Evolutionary conservation across 768 basidiomycete genomes (phyloP), one percentile per base, ranked within the genome.

Genomic region (Leccinum variicolor): DNA sequence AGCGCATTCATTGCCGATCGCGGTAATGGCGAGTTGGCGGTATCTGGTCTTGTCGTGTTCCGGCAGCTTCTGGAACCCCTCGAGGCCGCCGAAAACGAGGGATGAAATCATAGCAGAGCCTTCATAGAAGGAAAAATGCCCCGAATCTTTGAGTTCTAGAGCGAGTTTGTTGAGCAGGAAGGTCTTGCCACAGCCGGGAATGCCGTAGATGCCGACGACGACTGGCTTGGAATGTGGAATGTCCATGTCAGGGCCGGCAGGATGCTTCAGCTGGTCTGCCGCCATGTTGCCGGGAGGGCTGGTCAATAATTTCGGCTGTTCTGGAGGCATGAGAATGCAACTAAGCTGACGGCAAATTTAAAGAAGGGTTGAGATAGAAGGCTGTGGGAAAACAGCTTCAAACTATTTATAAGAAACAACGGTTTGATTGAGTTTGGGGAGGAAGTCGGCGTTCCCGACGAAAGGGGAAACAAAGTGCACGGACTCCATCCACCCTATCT

Each of bases 141-240:
- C 57, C 25, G 57, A 56, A 56, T 57, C 49, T 51, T 57, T 6
- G 43, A 58, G 57, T 51, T 57, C 48, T 57, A 57, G 49, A n/a
- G 45, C 17, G 34, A 59, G 58, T 57, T 52, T 59, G 50, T 59
- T 45, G 43, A 59, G 58, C 28, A 59, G 17, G 46, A 59, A 59
- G 50, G 58, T 59, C 55, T 59, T 59, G 45, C 58, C 58, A 57
- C 55, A 59, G 56, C 58, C 58, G 7, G 58, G 58, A 59, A 59
- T 58, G 50, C 58, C 58, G 23, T 59, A 59, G 55, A 59, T 10
- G 58, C 58, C 55, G 21, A 59, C 2, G 23, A 59, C 55, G 15
- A 52, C 50, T 57, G 58, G 55, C 45, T 59, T 59, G 56, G 56
- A 34, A 56, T 34, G 46, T 56, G 43, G 43, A 57, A 57, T 52